phyloP scores from a whole-genome alignment of 2,329 filamentous ascomycete genomes.

The Calonectria naviculata region DNA sequence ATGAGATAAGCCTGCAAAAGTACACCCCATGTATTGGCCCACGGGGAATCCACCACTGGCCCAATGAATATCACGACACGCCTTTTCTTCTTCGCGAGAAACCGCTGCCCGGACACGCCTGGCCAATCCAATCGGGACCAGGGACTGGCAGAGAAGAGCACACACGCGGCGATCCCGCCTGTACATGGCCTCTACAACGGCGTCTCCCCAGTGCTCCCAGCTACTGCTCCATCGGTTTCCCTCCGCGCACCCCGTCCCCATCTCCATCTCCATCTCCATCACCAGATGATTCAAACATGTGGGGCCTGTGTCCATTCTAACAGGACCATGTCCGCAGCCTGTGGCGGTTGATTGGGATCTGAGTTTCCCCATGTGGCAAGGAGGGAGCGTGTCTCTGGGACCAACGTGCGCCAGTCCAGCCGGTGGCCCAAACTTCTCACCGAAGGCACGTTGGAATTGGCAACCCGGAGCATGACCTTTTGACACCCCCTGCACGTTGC shows the following conservation, averaged over 20 bases:
- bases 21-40: not conserved
- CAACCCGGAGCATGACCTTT: not conserved
- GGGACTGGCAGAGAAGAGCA: not conserved
- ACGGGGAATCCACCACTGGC: not conserved
- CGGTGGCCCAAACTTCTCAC: conserved; percentile 39
- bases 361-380: conserved; percentile 3
- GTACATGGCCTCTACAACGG: not conserved
- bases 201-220: too few relatives aligned
- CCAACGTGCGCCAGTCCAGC: not conserved
- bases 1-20: conserved; percentile 17
- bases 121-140: not conserved
- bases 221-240: too few relatives aligned
- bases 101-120: not conserved
- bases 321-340: not conserved
- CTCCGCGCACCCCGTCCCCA: not conserved
- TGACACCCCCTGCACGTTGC: not conserved
- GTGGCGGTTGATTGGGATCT: not conserved
- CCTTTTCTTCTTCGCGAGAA: not conserved
- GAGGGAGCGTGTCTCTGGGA: not conserved
- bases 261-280: not conserved
- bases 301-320: not conserved
- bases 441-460: conserved; percentile 24
- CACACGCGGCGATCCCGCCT: not conserved
- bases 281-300: conserved; percentile 2
- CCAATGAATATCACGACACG: not conserved